These are phyloP conservation scores for Ganoderma sinense DNA, from an alignment of 1,284 basidiomycete genomes.

Conservation along the genomic window DNA sequence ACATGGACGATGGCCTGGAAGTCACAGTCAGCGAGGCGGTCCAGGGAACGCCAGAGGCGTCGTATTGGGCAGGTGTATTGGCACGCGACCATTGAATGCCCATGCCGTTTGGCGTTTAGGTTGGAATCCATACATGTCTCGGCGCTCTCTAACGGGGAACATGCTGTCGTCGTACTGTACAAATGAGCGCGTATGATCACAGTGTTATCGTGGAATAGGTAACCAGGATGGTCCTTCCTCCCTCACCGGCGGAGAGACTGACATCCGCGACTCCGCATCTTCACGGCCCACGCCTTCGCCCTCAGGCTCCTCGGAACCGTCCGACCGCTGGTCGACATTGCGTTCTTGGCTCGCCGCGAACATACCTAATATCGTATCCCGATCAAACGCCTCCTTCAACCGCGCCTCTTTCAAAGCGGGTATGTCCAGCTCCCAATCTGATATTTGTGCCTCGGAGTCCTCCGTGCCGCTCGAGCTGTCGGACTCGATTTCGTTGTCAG, in stretches of 20 bases:
- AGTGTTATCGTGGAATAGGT: background rate
- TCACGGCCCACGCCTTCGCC: background rate
- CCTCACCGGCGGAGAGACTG: background rate
- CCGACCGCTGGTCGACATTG: background rate
- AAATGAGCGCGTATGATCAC: background rate
- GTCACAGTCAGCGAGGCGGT: constrained; percentile 51
- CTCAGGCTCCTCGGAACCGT: background rate
- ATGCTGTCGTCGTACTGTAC: constrained; percentile 1
- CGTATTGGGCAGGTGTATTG: constrained; percentile 49
- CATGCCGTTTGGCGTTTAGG: background rate
- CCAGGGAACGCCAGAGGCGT: constrained; percentile 44
- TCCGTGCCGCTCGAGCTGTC: constrained; percentile 6
- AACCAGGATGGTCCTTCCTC: background rate
- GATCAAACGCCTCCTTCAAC: constrained; percentile 11
- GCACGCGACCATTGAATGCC: background rate
- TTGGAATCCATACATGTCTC: background rate
- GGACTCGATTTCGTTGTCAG: constrained; percentile 4
- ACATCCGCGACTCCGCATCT: constrained; percentile 1
- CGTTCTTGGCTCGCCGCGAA: constrained; percentile 5
- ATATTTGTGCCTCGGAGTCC: constrained; percentile 12
- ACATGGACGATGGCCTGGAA: constrained; percentile 37
- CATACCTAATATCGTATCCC: constrained; percentile 11
- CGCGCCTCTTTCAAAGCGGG: constrained; percentile 2
- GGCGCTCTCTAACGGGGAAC: background rate
- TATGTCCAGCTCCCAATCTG: constrained; percentile 11